phyloP scores from a whole-genome alignment of 306 rosid species.

The Quercus wislizeni region DNA sequence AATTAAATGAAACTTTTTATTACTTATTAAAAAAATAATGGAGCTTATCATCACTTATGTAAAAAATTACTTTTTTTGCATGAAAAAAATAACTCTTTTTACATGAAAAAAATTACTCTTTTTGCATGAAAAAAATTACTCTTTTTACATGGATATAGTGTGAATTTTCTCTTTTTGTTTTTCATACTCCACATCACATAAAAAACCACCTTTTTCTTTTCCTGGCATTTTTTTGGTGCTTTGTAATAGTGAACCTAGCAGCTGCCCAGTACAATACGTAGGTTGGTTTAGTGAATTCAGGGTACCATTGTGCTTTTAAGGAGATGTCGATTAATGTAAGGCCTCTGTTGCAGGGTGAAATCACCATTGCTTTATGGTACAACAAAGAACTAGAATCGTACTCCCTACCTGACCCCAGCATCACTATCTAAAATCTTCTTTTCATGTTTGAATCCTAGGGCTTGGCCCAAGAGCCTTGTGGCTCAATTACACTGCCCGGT shows the following conservation, averaged over 20 bases:
- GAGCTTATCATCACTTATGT: too few relatives aligned
- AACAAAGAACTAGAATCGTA: neutral
- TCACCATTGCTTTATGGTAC: neutral
- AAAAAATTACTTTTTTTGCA: neutral
- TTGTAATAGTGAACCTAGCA: neutral
- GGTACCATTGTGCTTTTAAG: neutral
- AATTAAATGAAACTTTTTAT: too few relatives aligned
- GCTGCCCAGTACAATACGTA: neutral
- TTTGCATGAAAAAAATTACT: neutral
- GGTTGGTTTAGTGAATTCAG: neutral
- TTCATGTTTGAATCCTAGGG: neutral
- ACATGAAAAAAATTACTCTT: neutral
- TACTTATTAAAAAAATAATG: too few relatives aligned
- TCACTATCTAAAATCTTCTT: neutral
- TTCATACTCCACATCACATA: neutral
- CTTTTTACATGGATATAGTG: neutral
- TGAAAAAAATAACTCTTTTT: neutral
- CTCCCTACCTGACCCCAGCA: neutral
- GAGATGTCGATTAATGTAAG: neutral
- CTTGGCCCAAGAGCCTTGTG: too few relatives aligned
- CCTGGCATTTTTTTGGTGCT: neutral
- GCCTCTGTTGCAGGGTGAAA: neutral
- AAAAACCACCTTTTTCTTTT: neutral
- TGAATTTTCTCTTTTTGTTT: neutral
- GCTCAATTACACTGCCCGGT: too few relatives aligned